These are phyloP conservation scores for Pythium oligandrum DNA, from an alignment of 352 stramenopile genomes.

Conservation along the genomic window DNA sequence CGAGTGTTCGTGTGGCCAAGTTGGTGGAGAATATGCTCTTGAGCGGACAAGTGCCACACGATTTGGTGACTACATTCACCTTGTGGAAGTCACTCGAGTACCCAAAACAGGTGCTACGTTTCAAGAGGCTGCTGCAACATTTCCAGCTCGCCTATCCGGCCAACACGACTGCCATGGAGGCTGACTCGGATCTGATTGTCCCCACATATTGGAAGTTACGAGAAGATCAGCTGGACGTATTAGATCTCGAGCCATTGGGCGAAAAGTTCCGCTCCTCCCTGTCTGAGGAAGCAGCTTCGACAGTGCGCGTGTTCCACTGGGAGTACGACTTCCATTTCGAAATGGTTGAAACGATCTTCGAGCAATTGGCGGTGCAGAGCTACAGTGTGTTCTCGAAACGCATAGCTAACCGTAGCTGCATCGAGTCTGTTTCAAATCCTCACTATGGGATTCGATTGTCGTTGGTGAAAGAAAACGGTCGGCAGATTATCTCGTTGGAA, in stretches of 20 bases:
- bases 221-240: conserved; percentile 1
- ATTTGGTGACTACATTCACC: too few species aligned
- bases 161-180: neutral
- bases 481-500: too few species aligned
- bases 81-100: conserved; percentile 1
- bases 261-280: neutral
- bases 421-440: too few species aligned
- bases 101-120: conserved; percentile 5
- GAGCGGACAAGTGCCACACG: too few species aligned
- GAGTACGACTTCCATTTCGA: conserved; percentile 19
- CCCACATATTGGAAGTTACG: conserved; percentile 2
- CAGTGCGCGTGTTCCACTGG: conserved; percentile 3
- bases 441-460: too few species aligned
- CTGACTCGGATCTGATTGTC: conserved; percentile 11
- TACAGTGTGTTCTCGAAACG: neutral
- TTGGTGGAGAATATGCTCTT: neutral
- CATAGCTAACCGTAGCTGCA: too few species aligned
- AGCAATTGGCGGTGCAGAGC: conserved; percentile 16
- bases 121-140: conserved; percentile 17
- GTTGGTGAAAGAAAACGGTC: too few species aligned
- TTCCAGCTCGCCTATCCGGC: conserved; percentile 11
- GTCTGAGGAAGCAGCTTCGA: neutral
- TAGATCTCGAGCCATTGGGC: neutral
- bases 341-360: conserved; percentile 17
- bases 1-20: neutral